Base-by-base conservation (phyloP, 495 filamentous ascomycete species). In the Aspergillus taichungensis region DNA sequence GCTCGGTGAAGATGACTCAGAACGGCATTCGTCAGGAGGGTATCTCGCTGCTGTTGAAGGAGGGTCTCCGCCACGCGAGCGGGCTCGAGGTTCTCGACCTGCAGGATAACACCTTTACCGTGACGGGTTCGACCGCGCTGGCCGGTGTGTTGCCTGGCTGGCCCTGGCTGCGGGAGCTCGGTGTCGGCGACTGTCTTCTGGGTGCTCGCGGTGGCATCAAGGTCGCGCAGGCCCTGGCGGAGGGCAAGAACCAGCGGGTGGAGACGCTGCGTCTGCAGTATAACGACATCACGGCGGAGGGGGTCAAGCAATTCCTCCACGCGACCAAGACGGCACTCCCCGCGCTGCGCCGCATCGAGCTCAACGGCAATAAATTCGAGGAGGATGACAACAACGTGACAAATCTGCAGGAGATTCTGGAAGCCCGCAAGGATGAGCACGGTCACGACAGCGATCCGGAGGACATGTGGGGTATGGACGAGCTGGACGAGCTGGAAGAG, bases 21-120 rank as follows among this genome's bases (percentile, higher is more conserved):
- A 97, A 98, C 63, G 92, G 94, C 38, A 98, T 98, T 49, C 78
- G 92, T 30, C 87, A 91, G 58, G 88, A 96, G 66, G 92, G 92
- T 47, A 88, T 95, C 54, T 78, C 79, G 42, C 69, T 78, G 50
- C 66, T 98, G 37, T 58, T 98, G 39, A 78, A 75, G 47, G 72
- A 88, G 37, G 92, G 92, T 49, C 72, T 98, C 34, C 70, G 75
- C 41, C 74, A 83, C 50, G 76, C 84, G 30, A 70, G 58, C 13
- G 66, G 67, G 30, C 72, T 98, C 31, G 64, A 79, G 60, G 74
- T 87, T 35, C 62, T 97, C 31, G 92, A 98, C 74, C 65, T 98
- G 52, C 90, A 98, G 67, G 92, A 98, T 61, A 98, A 98, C 65
- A 96, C 92, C 8, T 97, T 97, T 59, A 97, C 94, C 6, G 52